These are phyloP conservation scores for Glebionis coronaria DNA, from an alignment of 129 eudicot genomes.

Conservation along the genomic window DNA sequence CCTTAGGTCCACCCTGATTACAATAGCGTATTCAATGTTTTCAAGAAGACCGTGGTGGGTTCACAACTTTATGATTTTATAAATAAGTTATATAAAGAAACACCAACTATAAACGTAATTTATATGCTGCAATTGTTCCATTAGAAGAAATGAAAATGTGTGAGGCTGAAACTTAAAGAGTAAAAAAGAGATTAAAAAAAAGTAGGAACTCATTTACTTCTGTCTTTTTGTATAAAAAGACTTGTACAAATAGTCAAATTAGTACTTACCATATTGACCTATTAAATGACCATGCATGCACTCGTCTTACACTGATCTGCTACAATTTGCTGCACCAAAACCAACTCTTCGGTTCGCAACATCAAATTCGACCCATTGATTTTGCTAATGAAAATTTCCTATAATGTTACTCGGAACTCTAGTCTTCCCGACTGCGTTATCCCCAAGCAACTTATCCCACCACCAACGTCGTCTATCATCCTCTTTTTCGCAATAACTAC, in stretches of 20 bases:
- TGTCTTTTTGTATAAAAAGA: slow-evolving; percentile 35
- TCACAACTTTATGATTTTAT: too few species aligned
- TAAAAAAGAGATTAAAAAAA: too few species aligned
- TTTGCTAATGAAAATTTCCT: slow-evolving; percentile 85
- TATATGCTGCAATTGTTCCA: background rate
- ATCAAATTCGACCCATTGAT: slow-evolving; percentile 88
- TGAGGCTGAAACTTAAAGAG: slow-evolving; percentile 1
- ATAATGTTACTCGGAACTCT: slow-evolving; percentile 58
- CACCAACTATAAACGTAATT: background rate
- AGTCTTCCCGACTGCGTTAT: slow-evolving; percentile 65
- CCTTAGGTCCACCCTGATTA: too few species aligned
- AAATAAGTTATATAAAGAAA: too few species aligned
- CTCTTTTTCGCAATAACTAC: too few species aligned
- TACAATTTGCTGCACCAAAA: slow-evolving; percentile 76
- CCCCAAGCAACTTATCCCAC: slow-evolving; percentile 69
- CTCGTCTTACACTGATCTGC: slow-evolving; percentile 36
- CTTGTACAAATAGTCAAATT: slow-evolving; percentile 9
- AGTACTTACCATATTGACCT: slow-evolving; percentile 30
- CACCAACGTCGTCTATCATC: slow-evolving; percentile 61
- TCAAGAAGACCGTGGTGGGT: too few species aligned
- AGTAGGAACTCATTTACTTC: slow-evolving; percentile 16
- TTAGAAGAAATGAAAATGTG: background rate
- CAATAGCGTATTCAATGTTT: too few species aligned
- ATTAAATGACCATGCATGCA: too few species aligned
- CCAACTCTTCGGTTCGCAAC: slow-evolving; percentile 57